phyloP scores from a whole-genome alignment of 2,329 filamentous ascomycete genomes.

The Colletotrichum noveboracense region DNA sequence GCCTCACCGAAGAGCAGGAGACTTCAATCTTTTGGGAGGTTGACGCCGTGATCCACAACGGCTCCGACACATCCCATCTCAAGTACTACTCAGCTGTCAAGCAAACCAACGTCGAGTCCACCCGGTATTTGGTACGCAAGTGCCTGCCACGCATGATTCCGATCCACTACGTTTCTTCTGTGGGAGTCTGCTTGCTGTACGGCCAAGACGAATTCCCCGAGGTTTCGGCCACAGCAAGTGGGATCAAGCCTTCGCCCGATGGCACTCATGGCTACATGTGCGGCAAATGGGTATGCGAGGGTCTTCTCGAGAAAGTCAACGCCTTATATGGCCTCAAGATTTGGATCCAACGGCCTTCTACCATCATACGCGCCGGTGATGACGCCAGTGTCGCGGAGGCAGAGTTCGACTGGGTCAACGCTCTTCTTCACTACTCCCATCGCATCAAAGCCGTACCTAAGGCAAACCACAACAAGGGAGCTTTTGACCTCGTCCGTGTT shows the following conservation, averaged over 20 bases:
- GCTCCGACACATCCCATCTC: constrained; percentile 26
- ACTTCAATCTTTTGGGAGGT: constrained; percentile 18
- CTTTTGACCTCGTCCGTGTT: background rate
- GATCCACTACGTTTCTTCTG: constrained; percentile 43
- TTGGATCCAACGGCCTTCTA: background rate
- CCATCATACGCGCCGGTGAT: background rate
- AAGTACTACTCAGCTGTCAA: constrained; percentile 34
- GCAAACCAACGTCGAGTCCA: constrained; percentile 33
- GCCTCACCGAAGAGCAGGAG: constrained; percentile 33
- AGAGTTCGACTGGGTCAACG: background rate
- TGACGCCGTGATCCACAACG: constrained; percentile 56
- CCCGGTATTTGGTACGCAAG: constrained; percentile 29
- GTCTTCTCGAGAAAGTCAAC: background rate
- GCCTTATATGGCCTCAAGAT: background rate
- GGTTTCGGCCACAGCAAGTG: constrained; percentile 7
- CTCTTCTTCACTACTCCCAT: background rate
- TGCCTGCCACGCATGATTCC: constrained; percentile 29
- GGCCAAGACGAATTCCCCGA: background rate
- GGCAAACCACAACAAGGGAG: background rate
- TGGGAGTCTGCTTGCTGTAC: constrained; percentile 21
- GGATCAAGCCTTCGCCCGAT: background rate
- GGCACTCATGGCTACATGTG: background rate
- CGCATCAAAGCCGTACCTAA: background rate
- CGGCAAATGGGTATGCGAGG: background rate
- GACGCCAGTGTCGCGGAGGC: background rate